Evolutionary conservation across 129 eudicot genomes (phyloP).

Genomic region (Flaveria sonorensis): DNA sequence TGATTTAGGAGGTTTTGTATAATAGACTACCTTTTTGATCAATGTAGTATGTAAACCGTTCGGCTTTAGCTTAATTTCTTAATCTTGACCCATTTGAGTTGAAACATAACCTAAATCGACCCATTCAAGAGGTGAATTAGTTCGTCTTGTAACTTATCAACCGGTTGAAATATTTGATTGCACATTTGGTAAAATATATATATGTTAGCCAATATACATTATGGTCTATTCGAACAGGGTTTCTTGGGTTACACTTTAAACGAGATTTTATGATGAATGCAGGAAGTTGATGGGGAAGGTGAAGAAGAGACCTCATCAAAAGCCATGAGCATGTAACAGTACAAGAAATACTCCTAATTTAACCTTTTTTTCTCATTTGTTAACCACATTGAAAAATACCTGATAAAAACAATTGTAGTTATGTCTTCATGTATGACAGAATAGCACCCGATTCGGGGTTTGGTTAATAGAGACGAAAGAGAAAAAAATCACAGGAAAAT

Average conservation of each 20-base stretch:
- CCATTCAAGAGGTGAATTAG: background rate
- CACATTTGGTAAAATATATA: background rate
- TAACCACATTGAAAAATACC: constrained; percentile 23
- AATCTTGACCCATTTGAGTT: background rate
- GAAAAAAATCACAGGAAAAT: constrained; percentile 28
- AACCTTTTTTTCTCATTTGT: constrained; percentile 22
- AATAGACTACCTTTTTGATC: no score
- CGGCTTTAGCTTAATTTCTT: background rate
- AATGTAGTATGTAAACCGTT: no score
- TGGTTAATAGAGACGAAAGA: constrained; percentile 27
- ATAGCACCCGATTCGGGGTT: constrained; percentile 38
- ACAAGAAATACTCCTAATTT: constrained; percentile 20
- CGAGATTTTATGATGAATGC: constrained; percentile 26
- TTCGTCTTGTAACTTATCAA: background rate
- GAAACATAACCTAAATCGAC: background rate
- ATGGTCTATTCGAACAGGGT: no score
- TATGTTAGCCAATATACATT: background rate
- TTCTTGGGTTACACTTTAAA: background rate
- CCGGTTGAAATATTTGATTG: no score
- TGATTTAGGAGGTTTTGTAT: no score
- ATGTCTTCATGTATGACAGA: constrained; percentile 38
- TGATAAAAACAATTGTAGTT: constrained; percentile 37
- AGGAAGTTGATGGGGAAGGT: constrained; percentile 58
- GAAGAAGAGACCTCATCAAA: constrained; percentile 69
- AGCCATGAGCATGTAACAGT: constrained; percentile 82